Percentiles rank a stretch among this genome's conserved stretches.
These are phyloP conservation scores for Chlamydomonas asymmetrica DNA, from an alignment of 139 green algal species.

Conservation along the genomic window DNA sequence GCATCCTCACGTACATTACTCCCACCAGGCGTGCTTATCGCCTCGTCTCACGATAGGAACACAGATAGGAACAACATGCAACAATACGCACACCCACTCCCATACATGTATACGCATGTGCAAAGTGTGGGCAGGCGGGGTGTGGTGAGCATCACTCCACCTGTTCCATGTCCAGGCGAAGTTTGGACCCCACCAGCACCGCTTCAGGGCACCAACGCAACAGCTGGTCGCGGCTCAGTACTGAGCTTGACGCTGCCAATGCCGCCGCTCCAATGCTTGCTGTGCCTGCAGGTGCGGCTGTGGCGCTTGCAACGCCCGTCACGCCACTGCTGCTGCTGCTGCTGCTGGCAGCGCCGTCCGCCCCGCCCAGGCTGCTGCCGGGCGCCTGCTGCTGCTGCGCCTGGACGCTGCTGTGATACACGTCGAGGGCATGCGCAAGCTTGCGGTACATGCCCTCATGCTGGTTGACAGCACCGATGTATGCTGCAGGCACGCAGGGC, in stretches of 20 bases:
- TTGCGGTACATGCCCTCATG: conserved; percentile 46
- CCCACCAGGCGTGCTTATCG: too few species aligned
- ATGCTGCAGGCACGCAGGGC: conserved; percentile 8
- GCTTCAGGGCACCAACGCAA: conserved; percentile 28
- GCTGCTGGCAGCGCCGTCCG: not conserved
- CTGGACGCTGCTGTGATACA: conserved; percentile 1
- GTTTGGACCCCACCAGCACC: conserved; percentile 29
- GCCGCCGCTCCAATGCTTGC: not conserved
- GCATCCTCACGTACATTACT: too few species aligned
- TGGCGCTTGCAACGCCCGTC: not conserved
- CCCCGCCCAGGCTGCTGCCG: not conserved
- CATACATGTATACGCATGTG: too few species aligned
- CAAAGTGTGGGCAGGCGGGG: too few species aligned
- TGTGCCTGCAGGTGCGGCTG: not conserved
- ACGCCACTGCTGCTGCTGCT: not conserved
- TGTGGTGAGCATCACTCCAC: too few species aligned
- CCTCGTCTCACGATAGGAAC: too few species aligned
- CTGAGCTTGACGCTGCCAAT: not conserved
- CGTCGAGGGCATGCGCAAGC: conserved; percentile 14
- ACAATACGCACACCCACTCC: too few species aligned
- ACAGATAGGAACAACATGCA: too few species aligned
- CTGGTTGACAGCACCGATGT: conserved; percentile 48
- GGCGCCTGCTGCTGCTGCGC: not conserved
- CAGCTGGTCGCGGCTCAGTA: conserved; percentile 12
- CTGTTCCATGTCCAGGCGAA: conserved; percentile 48